phyloP scores from a whole-genome alignment of 73 alveolate genomes.

The Paramecium octaurelia region DNA sequence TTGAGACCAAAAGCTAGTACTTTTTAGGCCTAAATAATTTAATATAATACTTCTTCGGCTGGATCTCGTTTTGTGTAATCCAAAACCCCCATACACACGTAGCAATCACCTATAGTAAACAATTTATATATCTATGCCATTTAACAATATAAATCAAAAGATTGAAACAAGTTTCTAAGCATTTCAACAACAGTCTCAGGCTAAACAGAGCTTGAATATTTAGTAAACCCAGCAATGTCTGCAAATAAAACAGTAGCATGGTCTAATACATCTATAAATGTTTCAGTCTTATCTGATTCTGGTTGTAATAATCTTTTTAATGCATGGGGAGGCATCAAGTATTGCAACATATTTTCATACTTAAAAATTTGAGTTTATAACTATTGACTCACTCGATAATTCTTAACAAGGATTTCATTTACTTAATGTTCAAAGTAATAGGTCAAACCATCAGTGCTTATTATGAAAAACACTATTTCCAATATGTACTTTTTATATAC shows the following conservation, averaged over 20 bases:
- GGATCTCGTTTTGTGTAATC: slow-evolving; percentile 27
- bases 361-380: not conserved
- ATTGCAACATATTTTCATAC: not conserved
- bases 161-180: slow-evolving; percentile 26
- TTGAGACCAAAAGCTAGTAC: slow-evolving; percentile 26
- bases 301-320: not conserved
- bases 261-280: slow-evolving; percentile 18
- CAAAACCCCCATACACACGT: slow-evolving; percentile 52
- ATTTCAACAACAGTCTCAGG: slow-evolving; percentile 49
- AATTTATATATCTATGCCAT: slow-evolving; percentile 30
- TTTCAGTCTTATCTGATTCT: slow-evolving; percentile 5
- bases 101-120: slow-evolving; percentile 57
- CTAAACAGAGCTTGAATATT: slow-evolving; percentile 40
- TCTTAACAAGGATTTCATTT: not conserved
- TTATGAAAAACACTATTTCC: not conserved
- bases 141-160: slow-evolving; percentile 44
- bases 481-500: not conserved
- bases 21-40: not conserved
- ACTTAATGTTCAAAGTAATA: not conserved
- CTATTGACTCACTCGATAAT: not conserved
- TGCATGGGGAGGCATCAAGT: slow-evolving; percentile 39
- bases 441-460: not conserved
- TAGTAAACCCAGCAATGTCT: slow-evolving; percentile 62
- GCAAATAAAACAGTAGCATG: slow-evolving; percentile 58
- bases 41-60: slow-evolving; percentile 32